A percentile compares a stretch with the other conserved stretches of the same genome.
phyloP scores from a whole-genome alignment of 2,329 filamentous ascomycete genomes.

The Teratosphaeria epicoccoides region DNA sequence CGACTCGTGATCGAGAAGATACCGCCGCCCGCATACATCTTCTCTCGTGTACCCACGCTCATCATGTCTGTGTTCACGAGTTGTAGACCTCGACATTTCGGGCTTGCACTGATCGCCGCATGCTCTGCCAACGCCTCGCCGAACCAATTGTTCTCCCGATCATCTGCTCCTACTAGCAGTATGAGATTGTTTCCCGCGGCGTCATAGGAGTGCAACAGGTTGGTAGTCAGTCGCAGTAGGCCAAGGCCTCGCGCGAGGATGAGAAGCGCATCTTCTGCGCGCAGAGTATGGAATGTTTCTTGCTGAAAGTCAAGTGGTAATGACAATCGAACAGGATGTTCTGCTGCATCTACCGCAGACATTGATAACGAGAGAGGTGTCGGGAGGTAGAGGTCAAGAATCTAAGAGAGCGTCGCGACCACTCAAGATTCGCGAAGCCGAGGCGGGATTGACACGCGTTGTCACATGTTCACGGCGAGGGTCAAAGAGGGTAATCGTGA shows the following conservation, averaged over 20 bases:
- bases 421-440: neutral
- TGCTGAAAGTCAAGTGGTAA: conserved; percentile 85
- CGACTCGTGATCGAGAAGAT: conserved; percentile 94
- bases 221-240: conserved; percentile 84
- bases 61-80: conserved; percentile 92
- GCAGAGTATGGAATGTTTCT: conserved; percentile 82
- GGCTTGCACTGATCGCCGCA: conserved; percentile 75
- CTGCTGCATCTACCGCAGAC: neutral
- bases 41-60: conserved; percentile 75
- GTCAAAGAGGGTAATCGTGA: no score
- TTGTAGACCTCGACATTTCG: conserved; percentile 72
- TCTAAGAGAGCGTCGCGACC: neutral
- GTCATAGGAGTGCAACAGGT: conserved; percentile 93
- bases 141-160: conserved; percentile 92
- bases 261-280: conserved; percentile 84
- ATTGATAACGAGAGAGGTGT: neutral
- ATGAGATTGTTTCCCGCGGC: conserved; percentile 89
- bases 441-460: neutral
- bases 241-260: conserved; percentile 85
- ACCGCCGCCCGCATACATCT: conserved; percentile 80
- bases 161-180: conserved; percentile 77
- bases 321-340: conserved; percentile 62
- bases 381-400: neutral
- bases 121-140: conserved; percentile 93
- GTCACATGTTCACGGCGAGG: conserved; percentile 1